Conservation (phyloP, 1,284 basidiomycete species). For the Abortiporus biennis region DNA sequence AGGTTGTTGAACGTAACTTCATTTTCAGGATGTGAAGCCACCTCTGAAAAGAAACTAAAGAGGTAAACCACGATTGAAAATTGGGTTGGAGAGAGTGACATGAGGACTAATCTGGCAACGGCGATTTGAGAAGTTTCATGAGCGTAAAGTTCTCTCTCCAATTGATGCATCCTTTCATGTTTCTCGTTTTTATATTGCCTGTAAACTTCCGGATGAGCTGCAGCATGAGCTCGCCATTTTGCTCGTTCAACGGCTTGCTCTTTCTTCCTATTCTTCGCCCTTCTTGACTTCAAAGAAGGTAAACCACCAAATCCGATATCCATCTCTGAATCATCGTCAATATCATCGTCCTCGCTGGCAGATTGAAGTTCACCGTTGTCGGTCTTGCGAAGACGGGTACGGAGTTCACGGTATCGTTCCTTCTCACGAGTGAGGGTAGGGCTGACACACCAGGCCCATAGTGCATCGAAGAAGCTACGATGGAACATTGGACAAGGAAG, state of each 20-base stretch:
- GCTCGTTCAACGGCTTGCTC: not conserved
- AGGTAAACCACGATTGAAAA: slow-evolving; percentile 58
- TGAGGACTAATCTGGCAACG: slow-evolving; percentile 49
- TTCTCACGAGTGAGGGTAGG: slow-evolving; percentile 4
- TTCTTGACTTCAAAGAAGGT: slow-evolving; percentile 5
- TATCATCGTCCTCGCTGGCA: slow-evolving; percentile 3
- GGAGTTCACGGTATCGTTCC: not conserved
- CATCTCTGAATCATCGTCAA: slow-evolving; percentile 1
- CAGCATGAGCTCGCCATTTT: not conserved
- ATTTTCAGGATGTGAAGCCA: slow-evolving; percentile 28
- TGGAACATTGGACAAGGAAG: slow-evolving; percentile 1
- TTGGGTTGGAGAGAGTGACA: slow-evolving; percentile 50
- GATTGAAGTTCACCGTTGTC: slow-evolving; percentile 2
- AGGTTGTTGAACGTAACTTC: slow-evolving; percentile 25
- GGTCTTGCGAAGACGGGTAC: not conserved
- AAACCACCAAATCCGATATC: slow-evolving; percentile 1
- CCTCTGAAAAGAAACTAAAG: slow-evolving; percentile 48
- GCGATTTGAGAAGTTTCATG: slow-evolving; percentile 29
- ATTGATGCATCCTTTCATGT: not conserved
- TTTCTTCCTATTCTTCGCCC: not conserved
- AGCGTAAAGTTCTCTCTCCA: slow-evolving; percentile 1
- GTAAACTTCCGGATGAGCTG: not conserved
- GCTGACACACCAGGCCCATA: slow-evolving; percentile 3
- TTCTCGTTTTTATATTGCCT: not conserved
- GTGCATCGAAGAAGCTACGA: slow-evolving; percentile 2